A percentile compares a stretch with the other conserved stretches of the same genome.
Evolutionary conservation across 805 yeast species (phyloP).

Genomic region (Dipodascopsis uninucleata): DNA sequence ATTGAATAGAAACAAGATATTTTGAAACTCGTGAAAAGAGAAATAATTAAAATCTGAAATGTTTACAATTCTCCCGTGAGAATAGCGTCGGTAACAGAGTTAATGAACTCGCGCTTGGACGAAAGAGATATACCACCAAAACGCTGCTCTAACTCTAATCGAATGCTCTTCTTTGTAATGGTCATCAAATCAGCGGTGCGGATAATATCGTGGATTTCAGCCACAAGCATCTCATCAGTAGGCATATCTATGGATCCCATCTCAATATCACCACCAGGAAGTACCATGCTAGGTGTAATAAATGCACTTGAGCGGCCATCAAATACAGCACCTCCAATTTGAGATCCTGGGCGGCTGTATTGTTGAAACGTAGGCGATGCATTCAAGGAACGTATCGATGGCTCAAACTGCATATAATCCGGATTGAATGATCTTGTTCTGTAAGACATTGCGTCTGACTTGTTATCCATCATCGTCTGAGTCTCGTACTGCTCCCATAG

Average conservation of each 20-base stretch:
- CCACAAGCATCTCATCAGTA: conserved; percentile 38
- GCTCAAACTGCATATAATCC: conserved; percentile 6
- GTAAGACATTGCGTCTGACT: conserved; percentile 13
- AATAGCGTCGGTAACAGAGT: conserved; percentile 41
- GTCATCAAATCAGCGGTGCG: conserved; percentile 39
- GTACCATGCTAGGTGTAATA: conserved; percentile 8
- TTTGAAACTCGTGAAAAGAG: too few species aligned
- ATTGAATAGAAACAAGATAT: too few species aligned
- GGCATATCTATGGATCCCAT: conserved; percentile 34
- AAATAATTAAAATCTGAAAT: too few species aligned
- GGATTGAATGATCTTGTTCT: conserved; percentile 11
- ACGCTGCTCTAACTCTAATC: conserved; percentile 37
- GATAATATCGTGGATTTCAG: conserved; percentile 38
- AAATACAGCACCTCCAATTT: not conserved
- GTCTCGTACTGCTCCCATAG: conserved; percentile 36
- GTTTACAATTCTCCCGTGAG: conserved; percentile 40
- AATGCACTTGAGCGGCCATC: conserved; percentile 9
- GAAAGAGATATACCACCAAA: conserved; percentile 36
- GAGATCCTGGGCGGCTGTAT: not conserved
- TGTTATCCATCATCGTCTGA: conserved; percentile 16
- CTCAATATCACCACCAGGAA: conserved; percentile 25
- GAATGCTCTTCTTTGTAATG: conserved; percentile 40
- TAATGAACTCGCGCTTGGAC: conserved; percentile 39
- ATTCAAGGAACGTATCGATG: conserved; percentile 5
- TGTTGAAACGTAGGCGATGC: conserved; percentile 1